Percentiles rank a stretch among this genome's conserved stretches.
Conservation (phyloP, 345 rosid species). For the Corchorus olitorius region DNA sequence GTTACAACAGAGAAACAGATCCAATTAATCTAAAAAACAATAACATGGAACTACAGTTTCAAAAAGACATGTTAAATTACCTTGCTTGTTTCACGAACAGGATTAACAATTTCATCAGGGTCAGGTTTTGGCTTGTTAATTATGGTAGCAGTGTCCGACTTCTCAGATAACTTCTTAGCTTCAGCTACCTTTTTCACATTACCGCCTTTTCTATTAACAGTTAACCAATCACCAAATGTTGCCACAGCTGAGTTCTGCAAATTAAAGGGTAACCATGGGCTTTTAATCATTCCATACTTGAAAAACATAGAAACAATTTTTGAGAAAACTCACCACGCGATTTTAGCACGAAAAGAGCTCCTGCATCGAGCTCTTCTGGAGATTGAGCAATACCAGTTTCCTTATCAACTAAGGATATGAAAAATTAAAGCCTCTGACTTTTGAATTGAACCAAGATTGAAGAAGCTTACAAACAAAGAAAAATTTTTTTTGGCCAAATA, state of each 20-base stretch:
- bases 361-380: conserved; percentile 39
- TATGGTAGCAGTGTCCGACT: conserved; percentile 34
- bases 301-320: not conserved
- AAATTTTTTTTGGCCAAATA: too few relatives aligned
- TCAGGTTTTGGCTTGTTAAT: too few relatives aligned
- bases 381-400: conserved; percentile 15
- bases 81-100: conserved; percentile 62
- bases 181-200: conserved; percentile 9
- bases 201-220: conserved; percentile 21
- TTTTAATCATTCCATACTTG: not conserved
- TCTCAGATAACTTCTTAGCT: conserved; percentile 29
- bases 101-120: too few relatives aligned
- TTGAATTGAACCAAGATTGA: too few relatives aligned
- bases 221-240: not conserved
- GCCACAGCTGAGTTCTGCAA: not conserved
- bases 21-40: not conserved
- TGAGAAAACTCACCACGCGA: conserved; percentile 26
- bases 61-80: conserved; percentile 21
- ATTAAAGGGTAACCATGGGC: not conserved
- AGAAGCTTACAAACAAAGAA: too few relatives aligned
- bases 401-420: conserved; percentile 14
- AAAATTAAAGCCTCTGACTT: too few relatives aligned
- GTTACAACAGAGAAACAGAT: too few relatives aligned
- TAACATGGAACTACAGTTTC: not conserved
- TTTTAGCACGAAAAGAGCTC: conserved; percentile 43